Evolutionary conservation across 768 basidiomycete genomes (phyloP), one percentile per base, ranked within the genome.

Genomic region (Amanita molliuscula): DNA sequence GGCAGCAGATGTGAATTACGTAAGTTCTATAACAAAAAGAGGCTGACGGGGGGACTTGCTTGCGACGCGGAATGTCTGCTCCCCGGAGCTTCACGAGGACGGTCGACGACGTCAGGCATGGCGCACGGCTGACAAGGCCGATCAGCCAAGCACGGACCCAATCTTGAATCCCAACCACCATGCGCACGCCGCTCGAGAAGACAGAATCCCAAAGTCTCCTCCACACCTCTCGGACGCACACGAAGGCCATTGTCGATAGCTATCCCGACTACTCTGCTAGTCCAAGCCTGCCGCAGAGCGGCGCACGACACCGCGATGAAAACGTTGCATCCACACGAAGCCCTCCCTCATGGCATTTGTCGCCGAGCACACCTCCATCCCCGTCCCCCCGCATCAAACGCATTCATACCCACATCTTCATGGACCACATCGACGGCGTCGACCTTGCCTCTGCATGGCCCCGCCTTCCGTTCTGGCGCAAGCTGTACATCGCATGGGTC

Each of bases 371-470:
- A 58, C 58, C 3, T 50, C 53, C 13, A 59, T 59, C n/a, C 58
- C 56, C 10, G 55, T 59, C n/a, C 54, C 54, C 58, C 20, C 55
- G 58, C 3, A 46, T 60, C 18, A 50, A 42, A 4, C 53, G 52
- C 1, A 47, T 55, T n/a, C 21, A 23, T 16, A 33, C 54, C 2
- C 49, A 47, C 26, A 45, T 48, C 6, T 33, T 59, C 37, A 54
- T 59, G 52, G 55, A 61, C 35, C 42, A 59, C 33, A 53, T 61
- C 28, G 25, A 47, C 20, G 59, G 61, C 21, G 23, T 36, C 15
- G 34, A 43, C 6, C 48, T 63, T n/a, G 52, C 48, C 21, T 15
- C 53, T 8, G 33, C 54, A 16, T 59, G 59, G 59, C 18, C 50
- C 9, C 37, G 29, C 13, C 43, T 57, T 44, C 48, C 53, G 3